phyloP scores from a whole-genome alignment of 1,139 yeast genomes.

The Taphrina flavorubra region DNA sequence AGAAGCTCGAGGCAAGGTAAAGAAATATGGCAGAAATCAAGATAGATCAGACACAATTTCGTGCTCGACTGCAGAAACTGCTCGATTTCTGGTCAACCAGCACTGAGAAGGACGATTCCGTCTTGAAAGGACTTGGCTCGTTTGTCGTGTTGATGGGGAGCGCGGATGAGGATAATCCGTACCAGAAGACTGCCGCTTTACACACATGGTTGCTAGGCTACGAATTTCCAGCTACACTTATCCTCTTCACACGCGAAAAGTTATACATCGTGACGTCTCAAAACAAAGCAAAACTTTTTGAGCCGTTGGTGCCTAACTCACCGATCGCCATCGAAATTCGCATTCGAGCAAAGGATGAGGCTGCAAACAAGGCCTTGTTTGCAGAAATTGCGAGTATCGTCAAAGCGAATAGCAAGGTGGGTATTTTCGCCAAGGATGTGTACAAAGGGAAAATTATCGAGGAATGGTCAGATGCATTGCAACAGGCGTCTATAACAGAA shows the following conservation, averaged over 20 bases:
- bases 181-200: slow-evolving; percentile 82
- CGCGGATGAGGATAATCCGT: slow-evolving; percentile 84
- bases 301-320: slow-evolving; percentile 12
- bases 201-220: slow-evolving; percentile 95
- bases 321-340: slow-evolving; percentile 65
- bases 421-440: slow-evolving; percentile 71
- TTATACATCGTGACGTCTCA: slow-evolving; percentile 76
- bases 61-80: slow-evolving; percentile 28
- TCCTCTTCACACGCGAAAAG: slow-evolving; percentile 67
- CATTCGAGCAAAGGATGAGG: slow-evolving; percentile 81
- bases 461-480: slow-evolving; percentile 61
- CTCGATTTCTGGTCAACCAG: slow-evolving; percentile 35
- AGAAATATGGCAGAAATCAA: slow-evolving; percentile 34
- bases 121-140: slow-evolving; percentile 61
- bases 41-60: slow-evolving; percentile 31
- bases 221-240: slow-evolving; percentile 88
- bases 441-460: slow-evolving; percentile 81
- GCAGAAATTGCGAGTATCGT: slow-evolving; percentile 61
- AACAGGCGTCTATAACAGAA: slow-evolving; percentile 53
- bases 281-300: slow-evolving; percentile 52
- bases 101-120: slow-evolving; percentile 43
- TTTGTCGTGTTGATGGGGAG: slow-evolving; percentile 78
- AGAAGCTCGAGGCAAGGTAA: too few relatives aligned
- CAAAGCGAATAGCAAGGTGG: slow-evolving; percentile 56
- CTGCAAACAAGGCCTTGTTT: slow-evolving; percentile 72